phyloP scores from a whole-genome alignment of 345 rosid species.

The Salix arbutifolia region DNA sequence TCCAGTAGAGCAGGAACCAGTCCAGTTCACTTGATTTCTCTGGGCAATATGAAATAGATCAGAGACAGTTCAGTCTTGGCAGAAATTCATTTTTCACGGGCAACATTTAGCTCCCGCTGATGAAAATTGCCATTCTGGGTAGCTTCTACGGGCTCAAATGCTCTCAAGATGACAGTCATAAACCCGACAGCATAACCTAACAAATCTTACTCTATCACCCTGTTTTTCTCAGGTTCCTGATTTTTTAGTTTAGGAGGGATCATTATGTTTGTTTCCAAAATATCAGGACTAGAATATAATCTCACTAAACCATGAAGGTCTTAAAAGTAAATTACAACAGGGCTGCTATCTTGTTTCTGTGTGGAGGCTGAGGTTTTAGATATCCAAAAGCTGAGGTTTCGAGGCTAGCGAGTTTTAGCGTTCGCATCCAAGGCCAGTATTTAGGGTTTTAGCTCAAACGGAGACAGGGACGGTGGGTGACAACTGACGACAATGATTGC shows the following conservation, averaged over 20 bases:
- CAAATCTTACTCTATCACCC: background rate
- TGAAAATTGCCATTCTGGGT: background rate
- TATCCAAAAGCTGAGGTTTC: slow-evolving; percentile 1
- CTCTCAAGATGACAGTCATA: background rate
- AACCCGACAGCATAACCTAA: background rate
- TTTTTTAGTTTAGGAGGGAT: background rate
- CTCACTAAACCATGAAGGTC: background rate
- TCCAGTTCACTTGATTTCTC: background rate
- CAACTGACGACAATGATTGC: slow-evolving; percentile 29
- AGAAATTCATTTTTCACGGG: background rate
- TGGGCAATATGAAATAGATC: background rate
- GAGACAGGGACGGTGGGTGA: background rate
- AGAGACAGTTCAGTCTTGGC: background rate
- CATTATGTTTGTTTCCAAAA: background rate
- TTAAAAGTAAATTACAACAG: background rate
- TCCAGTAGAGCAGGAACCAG: background rate
- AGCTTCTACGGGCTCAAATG: background rate
- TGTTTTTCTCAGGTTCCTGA: background rate
- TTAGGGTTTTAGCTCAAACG: background rate
- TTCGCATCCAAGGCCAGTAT: too few relatives aligned
- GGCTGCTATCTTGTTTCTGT: background rate
- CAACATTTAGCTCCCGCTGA: background rate
- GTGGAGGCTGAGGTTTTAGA: too few relatives aligned
- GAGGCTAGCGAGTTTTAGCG: background rate
- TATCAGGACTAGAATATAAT: background rate